Evolutionary conservation across 1,284 basidiomycete species (phyloP).

Genomic region (Pseudozyma sp.): DNA sequence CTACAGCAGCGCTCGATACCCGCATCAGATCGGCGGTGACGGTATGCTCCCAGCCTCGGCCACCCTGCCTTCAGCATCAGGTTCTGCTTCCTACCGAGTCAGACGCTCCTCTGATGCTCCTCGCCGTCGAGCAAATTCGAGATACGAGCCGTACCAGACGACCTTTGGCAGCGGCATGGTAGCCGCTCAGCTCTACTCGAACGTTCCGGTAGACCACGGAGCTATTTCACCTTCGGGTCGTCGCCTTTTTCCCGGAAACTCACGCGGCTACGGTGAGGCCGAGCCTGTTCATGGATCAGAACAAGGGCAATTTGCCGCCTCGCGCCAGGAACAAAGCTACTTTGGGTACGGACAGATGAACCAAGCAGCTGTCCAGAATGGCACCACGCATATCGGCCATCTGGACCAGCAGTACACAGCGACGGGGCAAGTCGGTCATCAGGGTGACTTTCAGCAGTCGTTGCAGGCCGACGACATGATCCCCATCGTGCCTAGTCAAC

Average conservation of each 20-base stretch:
- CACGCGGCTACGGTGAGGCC: slow-evolving; percentile 20
- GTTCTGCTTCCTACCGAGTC: slow-evolving; percentile 9
- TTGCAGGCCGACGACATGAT: slow-evolving; percentile 23
- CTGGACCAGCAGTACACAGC: slow-evolving; percentile 13
- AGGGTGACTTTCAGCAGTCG: slow-evolving; percentile 9
- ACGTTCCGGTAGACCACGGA: slow-evolving; percentile 11
- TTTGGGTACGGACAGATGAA: slow-evolving; percentile 16
- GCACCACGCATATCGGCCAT: slow-evolving; percentile 5
- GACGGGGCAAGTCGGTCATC: slow-evolving; percentile 10
- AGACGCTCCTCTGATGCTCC: slow-evolving; percentile 39
- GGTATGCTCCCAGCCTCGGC: slow-evolving; percentile 33
- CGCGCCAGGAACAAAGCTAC: slow-evolving; percentile 24
- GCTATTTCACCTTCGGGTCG: slow-evolving; percentile 20
- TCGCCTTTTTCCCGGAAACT: slow-evolving; percentile 9
- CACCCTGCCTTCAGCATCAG: slow-evolving; percentile 13
- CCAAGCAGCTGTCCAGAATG: slow-evolving; percentile 10
- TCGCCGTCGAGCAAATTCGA: slow-evolving; percentile 30
- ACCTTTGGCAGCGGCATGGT: slow-evolving; percentile 20
- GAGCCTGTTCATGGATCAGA: slow-evolving; percentile 11
- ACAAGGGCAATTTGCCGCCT: slow-evolving; percentile 6
- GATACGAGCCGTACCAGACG: slow-evolving; percentile 39
- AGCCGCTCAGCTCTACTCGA: slow-evolving; percentile 20
- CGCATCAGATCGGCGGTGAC: slow-evolving; percentile 47
- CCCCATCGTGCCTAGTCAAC: slow-evolving; percentile 37
- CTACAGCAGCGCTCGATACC: slow-evolving; percentile 26